Evolutionary conservation across 1,139 yeast genomes (phyloP), one percentile per base, ranked within the genome.

Genomic region (Scheffersomyces cryptocercus): DNA sequence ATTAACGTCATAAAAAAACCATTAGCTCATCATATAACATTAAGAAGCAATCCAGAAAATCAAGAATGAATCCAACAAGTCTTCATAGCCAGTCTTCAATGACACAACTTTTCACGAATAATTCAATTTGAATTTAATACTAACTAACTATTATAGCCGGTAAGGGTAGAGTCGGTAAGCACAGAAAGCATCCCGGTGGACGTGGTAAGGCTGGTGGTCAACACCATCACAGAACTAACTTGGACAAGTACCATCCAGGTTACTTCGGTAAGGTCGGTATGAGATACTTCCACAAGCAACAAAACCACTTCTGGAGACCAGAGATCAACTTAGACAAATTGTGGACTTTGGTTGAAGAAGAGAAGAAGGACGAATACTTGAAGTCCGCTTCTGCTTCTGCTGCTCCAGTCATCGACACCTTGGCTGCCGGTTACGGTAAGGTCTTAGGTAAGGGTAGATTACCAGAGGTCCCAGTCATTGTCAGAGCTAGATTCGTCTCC

Each of bases 151-250:
- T 45, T 60, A 58, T 66, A 85, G 98, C 98, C 95, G 99, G 99
- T 88, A 87, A 91, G 81, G 99, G 99, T 88, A 95, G 99, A 85
- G 80, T 95, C 80, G 99, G 99, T 81, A 93, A 95, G 88, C 99
- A 95, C 96, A 90, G 99, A 90, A 95, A 95, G 96, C 93, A 87
- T 71, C 98, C 99, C 67, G 99, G 99, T 93, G 99, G 99, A 84
- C 93, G 99, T 83, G 99, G 99, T 93, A 93, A 82, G 95, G 99
- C 99, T 77, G 99, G 99, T 91, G 99, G 99, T 88, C 95, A 84
- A 81, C 97, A 89, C 79, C 99, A 93, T 82, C 99, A 95, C 97
- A 90, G 98, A 88, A 90, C 93, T 77, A 90, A 90, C 85, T 81
- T 93, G 83, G 99, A 95, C 78, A 93, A 91, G 81, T 95, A 88